Evolutionary conservation across 164 flowering plant genomes (phyloP), one percentile per base, ranked within the genome.

Genomic region (Piper betle): DNA sequence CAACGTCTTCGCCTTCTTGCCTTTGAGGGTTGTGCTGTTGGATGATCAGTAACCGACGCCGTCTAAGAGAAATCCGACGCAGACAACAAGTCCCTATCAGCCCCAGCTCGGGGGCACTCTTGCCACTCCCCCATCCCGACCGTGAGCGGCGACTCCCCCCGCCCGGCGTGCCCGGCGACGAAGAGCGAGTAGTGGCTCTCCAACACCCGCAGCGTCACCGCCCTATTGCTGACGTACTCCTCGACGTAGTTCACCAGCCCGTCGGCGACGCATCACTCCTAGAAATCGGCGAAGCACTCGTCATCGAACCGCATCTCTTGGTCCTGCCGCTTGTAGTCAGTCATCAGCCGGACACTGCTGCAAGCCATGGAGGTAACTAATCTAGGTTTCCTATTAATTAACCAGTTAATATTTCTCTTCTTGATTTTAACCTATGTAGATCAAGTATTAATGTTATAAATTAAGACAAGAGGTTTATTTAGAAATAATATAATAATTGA

Each of bases 101-200:
- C 81, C 4, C 96, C 93, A 6, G 85, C 39, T 67, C 85, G 93
- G 0, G 93, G 91, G 64, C 89, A 83, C 46, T 86, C 86, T 70
- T 83, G 82, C 89, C 83, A 82, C 25, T 80, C 89, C 20, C 66
- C 79, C 83, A 86, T 77, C 43, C 91, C 89, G 6, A 64, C 52
- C 0, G 93, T 86, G 54, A 85, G 59, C 16, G 66, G 50, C 0
- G 87, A 71, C 57, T 78, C 82, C 42, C 74, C 81, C 56, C 89
- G 62, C 10, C 82, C 78, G 0, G 83, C 89, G 63, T 79, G 39
- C 39, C 96, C 96, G 6, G 82, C 89, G 8, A 86, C 79, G 62
- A 86, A 73, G 3, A 86, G 72, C 0, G 72, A 61, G 19, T 81
- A 85, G 43, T 71, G 78, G 7, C 75, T 83, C 53, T 78, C 86